These are phyloP conservation scores for Dactylellina cionopaga DNA, from an alignment of 2,329 filamentous ascomycete species.

Conservation along the genomic window DNA sequence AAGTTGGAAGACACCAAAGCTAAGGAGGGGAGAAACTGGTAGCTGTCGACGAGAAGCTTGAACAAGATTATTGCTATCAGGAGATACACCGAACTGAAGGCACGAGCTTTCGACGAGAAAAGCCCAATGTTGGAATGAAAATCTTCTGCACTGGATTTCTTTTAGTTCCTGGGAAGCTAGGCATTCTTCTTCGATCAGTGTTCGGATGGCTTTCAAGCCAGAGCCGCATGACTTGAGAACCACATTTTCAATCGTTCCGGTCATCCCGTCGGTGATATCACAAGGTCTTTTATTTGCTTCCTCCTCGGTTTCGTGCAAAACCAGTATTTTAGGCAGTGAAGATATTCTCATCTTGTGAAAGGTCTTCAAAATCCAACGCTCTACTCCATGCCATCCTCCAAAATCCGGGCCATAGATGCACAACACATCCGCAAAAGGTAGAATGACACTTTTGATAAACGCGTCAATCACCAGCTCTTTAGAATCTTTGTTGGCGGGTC, in stretches of 20 bases:
- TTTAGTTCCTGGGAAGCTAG: background rate
- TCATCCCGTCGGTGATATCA: background rate
- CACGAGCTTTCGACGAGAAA: background rate
- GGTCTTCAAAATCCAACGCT: background rate
- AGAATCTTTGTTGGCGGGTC: background rate
- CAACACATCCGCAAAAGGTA: background rate
- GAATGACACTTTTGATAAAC: background rate
- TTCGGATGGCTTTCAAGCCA: background rate
- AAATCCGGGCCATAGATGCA: constrained; percentile 6
- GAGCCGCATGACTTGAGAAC: background rate
- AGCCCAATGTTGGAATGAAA: background rate
- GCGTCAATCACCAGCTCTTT: background rate
- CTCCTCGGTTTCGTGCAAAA: background rate
- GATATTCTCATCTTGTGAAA: background rate
- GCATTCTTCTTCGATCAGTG: background rate
- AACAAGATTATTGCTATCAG: background rate
- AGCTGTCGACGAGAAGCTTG: background rate
- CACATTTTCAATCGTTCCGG: background rate
- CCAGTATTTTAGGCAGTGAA: background rate
- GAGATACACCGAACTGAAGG: background rate
- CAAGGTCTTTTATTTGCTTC: too few relatives aligned
- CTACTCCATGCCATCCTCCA: background rate
- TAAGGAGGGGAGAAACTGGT: background rate
- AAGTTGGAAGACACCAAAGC: background rate
- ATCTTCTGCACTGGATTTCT: background rate